Conservation (phyloP, 805 yeast genomes). For the Saccharomycopsis sp. region DNA sequence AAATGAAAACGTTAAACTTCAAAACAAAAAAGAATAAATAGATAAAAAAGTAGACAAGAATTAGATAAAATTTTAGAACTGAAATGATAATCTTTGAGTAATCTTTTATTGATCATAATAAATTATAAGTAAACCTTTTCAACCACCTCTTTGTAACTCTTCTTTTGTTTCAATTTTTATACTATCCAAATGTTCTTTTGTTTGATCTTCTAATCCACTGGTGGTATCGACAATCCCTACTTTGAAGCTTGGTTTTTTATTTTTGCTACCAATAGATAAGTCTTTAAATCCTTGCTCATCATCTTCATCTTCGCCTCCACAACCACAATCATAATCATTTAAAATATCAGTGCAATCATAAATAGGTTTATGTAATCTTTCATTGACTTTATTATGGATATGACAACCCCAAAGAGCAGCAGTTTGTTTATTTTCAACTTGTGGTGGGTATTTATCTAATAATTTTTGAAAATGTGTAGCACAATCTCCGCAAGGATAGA, state of each 20-base stretch:
- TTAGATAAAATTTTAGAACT: too few species aligned
- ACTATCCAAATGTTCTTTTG: slow-evolving; percentile 31
- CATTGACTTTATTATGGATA: slow-evolving; percentile 80
- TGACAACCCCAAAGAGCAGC: slow-evolving; percentile 98
- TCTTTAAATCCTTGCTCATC: slow-evolving; percentile 28
- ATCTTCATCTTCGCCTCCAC: slow-evolving; percentile 64
- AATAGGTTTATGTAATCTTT: slow-evolving; percentile 49
- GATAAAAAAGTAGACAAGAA: too few species aligned
- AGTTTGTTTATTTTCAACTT: slow-evolving; percentile 56
- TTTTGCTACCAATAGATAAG: slow-evolving; percentile 23
- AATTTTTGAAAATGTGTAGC: slow-evolving; percentile 80
- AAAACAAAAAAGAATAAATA: too few species aligned
- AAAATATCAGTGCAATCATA: slow-evolving; percentile 81
- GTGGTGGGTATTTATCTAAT: slow-evolving; percentile 72
- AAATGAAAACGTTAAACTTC: too few species aligned
- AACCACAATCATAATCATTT: slow-evolving; percentile 94
- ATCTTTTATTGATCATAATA: too few species aligned
- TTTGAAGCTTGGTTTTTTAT: background rate
- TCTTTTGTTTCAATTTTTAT: slow-evolving; percentile 39
- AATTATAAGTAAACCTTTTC: too few species aligned
- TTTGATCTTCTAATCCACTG: slow-evolving; percentile 18
- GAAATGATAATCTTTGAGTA: too few species aligned
- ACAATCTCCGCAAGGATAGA: slow-evolving; percentile 96
- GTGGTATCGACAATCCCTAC: slow-evolving; percentile 5
- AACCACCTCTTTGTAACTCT: slow-evolving; percentile 35